phyloP scores from a whole-genome alignment of 2,329 filamentous ascomycete genomes.

The Penicillium expansum region DNA sequence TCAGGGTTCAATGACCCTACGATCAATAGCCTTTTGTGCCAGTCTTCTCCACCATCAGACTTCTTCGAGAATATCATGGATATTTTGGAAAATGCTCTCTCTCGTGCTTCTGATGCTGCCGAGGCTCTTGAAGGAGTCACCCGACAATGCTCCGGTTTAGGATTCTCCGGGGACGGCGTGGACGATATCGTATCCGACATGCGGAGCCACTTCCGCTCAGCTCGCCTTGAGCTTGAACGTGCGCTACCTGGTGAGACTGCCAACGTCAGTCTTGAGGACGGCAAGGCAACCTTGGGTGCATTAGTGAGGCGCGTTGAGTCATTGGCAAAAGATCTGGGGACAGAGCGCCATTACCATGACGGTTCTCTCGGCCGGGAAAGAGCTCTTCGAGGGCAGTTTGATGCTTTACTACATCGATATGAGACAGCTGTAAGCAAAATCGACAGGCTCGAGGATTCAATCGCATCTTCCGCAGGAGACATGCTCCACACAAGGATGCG shows the following conservation, averaged over 20 bases:
- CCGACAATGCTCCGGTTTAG: conserved; percentile 38
- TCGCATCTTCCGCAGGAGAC: conserved; percentile 45
- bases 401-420: conserved; percentile 39
- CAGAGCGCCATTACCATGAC: conserved; percentile 33
- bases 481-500: conserved; percentile 46
- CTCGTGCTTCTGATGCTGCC: conserved; percentile 40
- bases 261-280: conserved; percentile 37
- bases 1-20: conserved; percentile 23
- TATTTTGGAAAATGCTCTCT: conserved; percentile 36
- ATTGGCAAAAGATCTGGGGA: conserved; percentile 34
- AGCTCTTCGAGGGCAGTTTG: conserved; percentile 46
- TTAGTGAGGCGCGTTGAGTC: conserved; percentile 40
- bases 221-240: conserved; percentile 46
- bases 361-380: conserved; percentile 40
- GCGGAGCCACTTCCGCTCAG: conserved; percentile 40
- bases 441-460: conserved; percentile 38
- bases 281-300: conserved; percentile 40
- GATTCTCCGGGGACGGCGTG: conserved; percentile 36
- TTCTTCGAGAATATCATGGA: conserved; percentile 40
- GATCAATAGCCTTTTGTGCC: conserved; percentile 22
- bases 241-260: conserved; percentile 45
- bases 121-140: conserved; percentile 36
- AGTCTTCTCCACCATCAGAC: conserved; percentile 37
- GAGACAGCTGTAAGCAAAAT: conserved; percentile 40
- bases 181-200: conserved; percentile 39